phyloP scores from a whole-genome alignment of 2,329 filamentous ascomycete genomes.

The Calycina marina region DNA sequence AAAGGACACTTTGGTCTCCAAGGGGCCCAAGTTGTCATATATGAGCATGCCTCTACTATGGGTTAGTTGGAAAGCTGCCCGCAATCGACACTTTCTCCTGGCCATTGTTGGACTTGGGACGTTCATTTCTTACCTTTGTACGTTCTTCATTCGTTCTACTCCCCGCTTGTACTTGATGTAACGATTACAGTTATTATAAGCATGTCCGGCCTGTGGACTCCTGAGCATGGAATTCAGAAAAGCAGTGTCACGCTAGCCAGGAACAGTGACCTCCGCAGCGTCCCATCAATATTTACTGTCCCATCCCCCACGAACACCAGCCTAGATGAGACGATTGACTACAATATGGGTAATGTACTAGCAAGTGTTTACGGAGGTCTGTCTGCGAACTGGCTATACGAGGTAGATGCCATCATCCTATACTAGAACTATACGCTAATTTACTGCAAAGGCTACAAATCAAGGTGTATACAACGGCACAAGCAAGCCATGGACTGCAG shows the following conservation, averaged over 20 bases:
- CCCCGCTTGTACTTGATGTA: too few species aligned
- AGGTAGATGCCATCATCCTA: not conserved
- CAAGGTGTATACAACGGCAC: constrained; percentile 4
- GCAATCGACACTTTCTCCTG: constrained; percentile 6
- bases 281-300: constrained; percentile 7
- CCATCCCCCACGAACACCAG: not conserved
- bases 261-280: constrained; percentile 4
- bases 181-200: constrained; percentile 9
- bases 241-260: constrained; percentile 1
- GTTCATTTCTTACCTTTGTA: constrained; percentile 6
- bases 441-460: not conserved
- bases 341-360: not conserved
- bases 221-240: constrained; percentile 2
- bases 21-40: constrained; percentile 4
- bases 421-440: not conserved
- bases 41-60: constrained; percentile 4
- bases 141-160: too few species aligned
- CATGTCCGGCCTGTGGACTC: constrained; percentile 9
- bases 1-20: not conserved
- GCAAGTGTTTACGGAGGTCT: constrained; percentile 5
- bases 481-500: constrained; percentile 5
- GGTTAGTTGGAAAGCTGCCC: constrained; percentile 5
- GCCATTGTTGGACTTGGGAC: constrained; percentile 5
- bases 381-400: constrained; percentile 5
- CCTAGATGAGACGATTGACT: not conserved